A percentile compares a stretch with the other conserved stretches of the same genome.
Conservation (phyloP, 257 asterid genomes). For the Apocynum venetum region DNA sequence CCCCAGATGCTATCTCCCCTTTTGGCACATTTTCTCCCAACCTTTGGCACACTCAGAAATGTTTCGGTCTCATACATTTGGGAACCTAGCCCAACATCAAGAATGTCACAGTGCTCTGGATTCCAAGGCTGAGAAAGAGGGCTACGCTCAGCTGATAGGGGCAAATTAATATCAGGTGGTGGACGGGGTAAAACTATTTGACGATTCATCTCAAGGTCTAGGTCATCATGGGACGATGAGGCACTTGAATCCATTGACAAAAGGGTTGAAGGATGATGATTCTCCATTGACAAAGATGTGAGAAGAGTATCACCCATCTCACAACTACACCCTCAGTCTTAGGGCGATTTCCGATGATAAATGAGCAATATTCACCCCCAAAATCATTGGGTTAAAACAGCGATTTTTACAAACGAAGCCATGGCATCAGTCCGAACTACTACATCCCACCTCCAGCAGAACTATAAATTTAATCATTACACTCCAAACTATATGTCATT, state of each 20-base stretch:
- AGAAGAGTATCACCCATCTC: conserved; percentile 73
- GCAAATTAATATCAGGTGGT: conserved; percentile 87
- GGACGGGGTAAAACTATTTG: conserved; percentile 63
- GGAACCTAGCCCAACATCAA: conserved; percentile 76
- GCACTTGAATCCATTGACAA: conserved; percentile 94
- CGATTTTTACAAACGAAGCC: conserved; percentile 22
- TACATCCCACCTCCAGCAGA: conserved; percentile 28
- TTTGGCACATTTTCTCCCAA: conserved; percentile 64
- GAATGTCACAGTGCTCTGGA: conserved; percentile 62
- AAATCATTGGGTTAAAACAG: conserved; percentile 27
- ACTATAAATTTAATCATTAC: conserved; percentile 26
- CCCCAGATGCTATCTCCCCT: conserved; percentile 93
- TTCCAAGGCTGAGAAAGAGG: conserved; percentile 76
- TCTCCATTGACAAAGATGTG: conserved; percentile 69
- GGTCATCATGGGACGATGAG: conserved; percentile 68
- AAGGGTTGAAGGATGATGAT: conserved; percentile 87
- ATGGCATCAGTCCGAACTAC: conserved; percentile 30
- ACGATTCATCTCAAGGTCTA: conserved; percentile 76
- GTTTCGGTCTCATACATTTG: conserved; percentile 65
- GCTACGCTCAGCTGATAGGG: conserved; percentile 74
- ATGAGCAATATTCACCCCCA: conserved; percentile 25
- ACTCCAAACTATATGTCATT: conserved; percentile 16
- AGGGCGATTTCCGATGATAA: conserved; percentile 15
- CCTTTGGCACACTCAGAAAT: conserved; percentile 52
- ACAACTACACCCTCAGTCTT: conserved; percentile 18